A percentile compares a stretch with the other conserved stretches of the same genome.
phyloP scores from a whole-genome alignment of 495 filamentous ascomycete species.

The Cudoniella acicularis region DNA sequence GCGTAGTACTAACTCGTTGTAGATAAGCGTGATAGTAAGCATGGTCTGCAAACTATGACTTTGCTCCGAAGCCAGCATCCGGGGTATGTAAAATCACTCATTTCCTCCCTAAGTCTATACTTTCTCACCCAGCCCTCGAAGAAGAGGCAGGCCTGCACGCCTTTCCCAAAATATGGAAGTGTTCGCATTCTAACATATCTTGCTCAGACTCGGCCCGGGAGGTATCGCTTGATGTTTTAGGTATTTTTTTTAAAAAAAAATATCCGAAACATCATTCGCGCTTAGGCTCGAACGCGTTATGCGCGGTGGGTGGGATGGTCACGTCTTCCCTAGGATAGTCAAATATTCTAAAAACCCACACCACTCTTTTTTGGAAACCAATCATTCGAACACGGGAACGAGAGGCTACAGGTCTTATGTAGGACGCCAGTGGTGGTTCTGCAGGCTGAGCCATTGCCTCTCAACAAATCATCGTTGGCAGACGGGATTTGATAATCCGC shows the following conservation, averaged over 20 bases:
- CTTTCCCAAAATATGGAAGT: too few relatives aligned
- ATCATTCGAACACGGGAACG: neutral
- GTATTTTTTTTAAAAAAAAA: too few relatives aligned
- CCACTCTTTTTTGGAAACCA: neutral
- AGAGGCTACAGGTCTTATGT: slow-evolving; percentile 3
- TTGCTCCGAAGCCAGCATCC: slow-evolving; percentile 52
- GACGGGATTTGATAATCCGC: neutral
- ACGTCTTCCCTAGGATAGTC: slow-evolving; percentile 18
- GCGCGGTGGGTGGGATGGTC: slow-evolving; percentile 20
- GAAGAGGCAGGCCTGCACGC: too few relatives aligned
- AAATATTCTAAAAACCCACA: slow-evolving; percentile 6
- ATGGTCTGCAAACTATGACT: slow-evolving; percentile 33
- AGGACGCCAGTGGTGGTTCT: neutral
- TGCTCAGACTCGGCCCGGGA: slow-evolving; percentile 46
- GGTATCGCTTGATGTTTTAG: slow-evolving; percentile 5
- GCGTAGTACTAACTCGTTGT: too few relatives aligned
- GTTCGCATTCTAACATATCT: too few relatives aligned
- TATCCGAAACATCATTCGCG: neutral
- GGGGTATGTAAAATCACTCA: slow-evolving; percentile 13
- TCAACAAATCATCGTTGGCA: neutral
- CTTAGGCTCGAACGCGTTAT: slow-evolving; percentile 4
- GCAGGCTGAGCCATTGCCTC: slow-evolving; percentile 3
- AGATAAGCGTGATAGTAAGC: slow-evolving; percentile 55
- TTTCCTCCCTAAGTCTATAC: neutral
- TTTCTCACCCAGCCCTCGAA: too few relatives aligned